Base-by-base conservation (phyloP, 2,329 filamentous ascomycete genomes). In the Talaromyces sp. region DNA sequence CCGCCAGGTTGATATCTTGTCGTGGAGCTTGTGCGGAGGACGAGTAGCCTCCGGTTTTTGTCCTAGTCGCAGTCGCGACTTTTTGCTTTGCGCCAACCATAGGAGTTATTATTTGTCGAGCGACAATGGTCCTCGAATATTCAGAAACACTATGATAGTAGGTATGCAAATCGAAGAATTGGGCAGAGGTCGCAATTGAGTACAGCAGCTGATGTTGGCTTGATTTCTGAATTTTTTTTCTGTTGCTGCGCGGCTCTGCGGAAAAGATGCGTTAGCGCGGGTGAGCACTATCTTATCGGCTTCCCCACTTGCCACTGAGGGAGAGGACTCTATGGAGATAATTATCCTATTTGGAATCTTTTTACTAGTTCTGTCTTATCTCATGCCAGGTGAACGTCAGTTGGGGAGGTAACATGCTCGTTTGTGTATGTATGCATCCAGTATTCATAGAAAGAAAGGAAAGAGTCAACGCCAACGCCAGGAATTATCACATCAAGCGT, bases 51-150 rank as follows among this genome's bases (percentile, higher is more conserved):
- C 64, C 68, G 65, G 59, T 69, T 60, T 66, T 70, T 63, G 62
- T 66, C 66, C n/a, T 69, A 70, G 70, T 49, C 50, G 60, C 52
- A 35, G 70, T 70, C 56, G 71, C 62, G 10, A 64, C 66, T 67
- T 76, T 77, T 67, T 72, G 64, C 62, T 77, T 76, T 22, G 73
- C 65, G 31, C 60, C 67, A 31, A 68, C 57, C 66, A 73, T 72
- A 27, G 71, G 16, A n/a, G 11, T 5, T 31, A 1, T 45, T 6
- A 8, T 13, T 35, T 22, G 4, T 27, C 37, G 13, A 56, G 8
- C 5, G 33, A 16, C 11, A 5, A 11, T 1, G 22, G 11, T 39
- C 3, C 33, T 56, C 10, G 4, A 4, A 2, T 54, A 16, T 2
- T 9, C 3, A 24, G 10, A n/a, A n/a, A 33, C 14, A 3, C 10